A percentile compares a stretch with the other conserved stretches of the same genome.
Evolutionary conservation across 352 stramenopile species (phyloP).

Genomic region (Globisporangium mamillatum): DNA sequence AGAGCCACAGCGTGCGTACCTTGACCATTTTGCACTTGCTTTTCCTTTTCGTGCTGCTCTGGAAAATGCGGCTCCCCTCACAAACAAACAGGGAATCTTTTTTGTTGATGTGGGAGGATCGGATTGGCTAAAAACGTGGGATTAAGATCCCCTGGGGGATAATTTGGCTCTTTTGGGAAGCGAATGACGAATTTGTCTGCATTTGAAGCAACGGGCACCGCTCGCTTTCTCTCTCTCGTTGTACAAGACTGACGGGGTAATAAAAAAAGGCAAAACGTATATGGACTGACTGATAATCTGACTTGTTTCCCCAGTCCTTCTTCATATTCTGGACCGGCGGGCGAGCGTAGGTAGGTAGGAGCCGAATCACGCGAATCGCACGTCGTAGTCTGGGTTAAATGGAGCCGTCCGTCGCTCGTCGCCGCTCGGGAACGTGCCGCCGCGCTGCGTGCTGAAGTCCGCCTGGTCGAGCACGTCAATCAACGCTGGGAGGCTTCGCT

Average conservation of each 20-base stretch:
- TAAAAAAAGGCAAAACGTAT: slow-evolving; percentile 15
- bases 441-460: slow-evolving; percentile 59
- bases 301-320: not conserved
- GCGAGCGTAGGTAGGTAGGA: not conserved
- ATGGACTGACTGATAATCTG: slow-evolving; percentile 6
- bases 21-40: slow-evolving; percentile 47
- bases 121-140: slow-evolving; percentile 48
- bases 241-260: not conserved
- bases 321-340: not conserved
- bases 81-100: slow-evolving; percentile 10
- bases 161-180: slow-evolving; percentile 2
- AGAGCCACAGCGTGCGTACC: slow-evolving; percentile 28
- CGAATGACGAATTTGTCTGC: not conserved
- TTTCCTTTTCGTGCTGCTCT: not conserved
- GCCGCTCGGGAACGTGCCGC: slow-evolving; percentile 43
- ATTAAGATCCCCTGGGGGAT: not conserved
- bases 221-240: not conserved
- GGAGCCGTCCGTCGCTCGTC: slow-evolving; percentile 41
- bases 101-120: slow-evolving; percentile 43
- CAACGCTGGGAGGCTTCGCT: slow-evolving; percentile 70
- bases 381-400: slow-evolving; percentile 47
- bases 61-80: slow-evolving; percentile 9
- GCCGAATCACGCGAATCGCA: slow-evolving; percentile 35
- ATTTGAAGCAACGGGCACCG: not conserved
- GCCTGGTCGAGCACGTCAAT: slow-evolving; percentile 81